These are phyloP conservation scores for Candida coleopterorum DNA, from an alignment of 805 yeast genomes.

Conservation along the genomic window DNA sequence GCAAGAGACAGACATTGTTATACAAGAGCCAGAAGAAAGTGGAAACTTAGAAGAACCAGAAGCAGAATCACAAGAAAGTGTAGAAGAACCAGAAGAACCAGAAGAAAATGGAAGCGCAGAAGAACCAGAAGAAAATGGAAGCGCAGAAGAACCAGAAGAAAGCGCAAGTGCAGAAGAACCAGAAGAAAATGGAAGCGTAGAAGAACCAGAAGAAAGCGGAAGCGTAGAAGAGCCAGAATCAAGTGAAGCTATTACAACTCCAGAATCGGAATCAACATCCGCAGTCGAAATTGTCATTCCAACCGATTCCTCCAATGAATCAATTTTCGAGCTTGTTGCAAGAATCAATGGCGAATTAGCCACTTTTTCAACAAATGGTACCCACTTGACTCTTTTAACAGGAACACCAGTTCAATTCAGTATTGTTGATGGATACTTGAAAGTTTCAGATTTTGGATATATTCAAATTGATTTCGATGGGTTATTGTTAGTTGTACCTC, in stretches of 20 bases:
- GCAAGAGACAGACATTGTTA: neutral
- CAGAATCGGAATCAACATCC: neutral
- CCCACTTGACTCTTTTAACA: slow-evolving; percentile 1
- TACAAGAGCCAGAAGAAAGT: neutral
- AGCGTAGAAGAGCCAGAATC: neutral
- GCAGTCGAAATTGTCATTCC: neutral
- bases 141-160: neutral
- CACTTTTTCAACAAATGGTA: slow-evolving; percentile 2
- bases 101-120: neutral
- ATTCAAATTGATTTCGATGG: neutral
- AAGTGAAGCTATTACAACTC: neutral
- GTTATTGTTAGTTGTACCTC: neutral
- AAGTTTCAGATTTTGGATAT: neutral
- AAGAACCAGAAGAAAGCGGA: slow-evolving; percentile 1
- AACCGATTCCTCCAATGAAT: neutral
- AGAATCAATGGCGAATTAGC: neutral
- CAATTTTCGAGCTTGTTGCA: neutral
- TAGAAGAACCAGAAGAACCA: neutral
- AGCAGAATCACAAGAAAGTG: neutral
- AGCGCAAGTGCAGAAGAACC: neutral
- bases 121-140: neutral
- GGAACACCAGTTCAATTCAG: neutral
- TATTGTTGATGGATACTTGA: neutral
- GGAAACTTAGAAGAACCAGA: neutral
- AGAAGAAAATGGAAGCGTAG: neutral